These are phyloP conservation scores for Elsinoe perseae DNA, from an alignment of 2,329 filamentous ascomycete species.

Conservation along the genomic window DNA sequence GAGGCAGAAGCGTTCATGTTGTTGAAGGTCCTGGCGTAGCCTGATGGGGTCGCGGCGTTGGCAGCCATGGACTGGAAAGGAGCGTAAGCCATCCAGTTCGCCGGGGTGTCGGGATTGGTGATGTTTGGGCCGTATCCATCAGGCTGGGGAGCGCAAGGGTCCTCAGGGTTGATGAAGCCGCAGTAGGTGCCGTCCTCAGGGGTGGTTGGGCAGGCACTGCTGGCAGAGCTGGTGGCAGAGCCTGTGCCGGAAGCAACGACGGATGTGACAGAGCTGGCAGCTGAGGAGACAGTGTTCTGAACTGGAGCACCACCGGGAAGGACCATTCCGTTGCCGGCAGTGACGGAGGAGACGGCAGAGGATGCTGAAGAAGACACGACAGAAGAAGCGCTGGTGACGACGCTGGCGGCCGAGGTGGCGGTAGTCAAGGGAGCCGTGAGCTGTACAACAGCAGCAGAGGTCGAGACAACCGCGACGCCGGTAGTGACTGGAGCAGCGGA, in stretches of 20 bases:
- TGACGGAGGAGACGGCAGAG: neutral
- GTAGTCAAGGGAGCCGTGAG: neutral
- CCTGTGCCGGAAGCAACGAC: conserved; percentile 9
- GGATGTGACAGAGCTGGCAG: neutral
- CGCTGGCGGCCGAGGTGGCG: conserved; percentile 14
- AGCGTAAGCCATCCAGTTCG: conserved; percentile 24
- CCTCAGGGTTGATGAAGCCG: conserved; percentile 32
- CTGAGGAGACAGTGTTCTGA: neutral
- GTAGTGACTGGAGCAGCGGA: conserved; percentile 10
- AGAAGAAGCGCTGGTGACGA: neutral
- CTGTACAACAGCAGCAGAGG: neutral
- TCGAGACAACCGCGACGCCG: neutral
- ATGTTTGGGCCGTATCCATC: conserved; percentile 23
- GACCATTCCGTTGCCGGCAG: neutral
- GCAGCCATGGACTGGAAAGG: conserved; percentile 22
- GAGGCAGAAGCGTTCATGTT: conserved; percentile 21
- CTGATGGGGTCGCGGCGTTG: conserved; percentile 22
- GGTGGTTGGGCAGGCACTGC: conserved; percentile 25
- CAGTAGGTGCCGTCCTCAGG: conserved; percentile 31
- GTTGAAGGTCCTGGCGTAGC: conserved; percentile 22
- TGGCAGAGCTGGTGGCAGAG: conserved; percentile 23
- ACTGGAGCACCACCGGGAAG: neutral
- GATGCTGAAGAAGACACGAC: neutral
- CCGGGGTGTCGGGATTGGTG: conserved; percentile 23
- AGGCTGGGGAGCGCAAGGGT: conserved; percentile 24